Evolutionary conservation across 768 basidiomycete species (phyloP), one percentile per base, ranked within the genome.

Genomic region (Xerocomellus chrysenteron): DNA sequence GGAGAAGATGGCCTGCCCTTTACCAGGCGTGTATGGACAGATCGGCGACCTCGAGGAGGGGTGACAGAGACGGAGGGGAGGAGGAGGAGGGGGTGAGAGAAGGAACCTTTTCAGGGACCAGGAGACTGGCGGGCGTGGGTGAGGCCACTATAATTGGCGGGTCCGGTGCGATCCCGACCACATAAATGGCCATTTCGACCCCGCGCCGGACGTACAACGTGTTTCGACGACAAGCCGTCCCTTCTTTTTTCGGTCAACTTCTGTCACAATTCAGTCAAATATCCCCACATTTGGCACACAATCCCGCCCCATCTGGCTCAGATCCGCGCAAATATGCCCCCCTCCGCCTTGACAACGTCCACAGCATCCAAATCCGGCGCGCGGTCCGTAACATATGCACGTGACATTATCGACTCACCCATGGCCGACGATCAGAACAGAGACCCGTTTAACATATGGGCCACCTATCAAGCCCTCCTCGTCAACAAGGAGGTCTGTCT

Each of bases 191-290:
- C 77, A 75, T 76, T 78, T 74, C 68, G 70, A 78, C 79, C 82
- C 83, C 80, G 65, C 65, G 86, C 85, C 76, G 78, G 76, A 81
- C 82, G 80, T 81, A 80, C 84, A 86, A 88, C 86, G 86, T 88
- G 85, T 86, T 86, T 81, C 84, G 82, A 77, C 78, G 79, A 76
- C 77, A 79, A 77, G 76, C 70, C 64, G 12, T 52, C 39, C 48
- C 55, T 56, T 56, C 55, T 56, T 52, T 56, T 35, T 56, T 56
- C 50, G 55, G 55, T 52, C 45, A 65, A 50, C 55, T 62, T 66
- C 35, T 43, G 63, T 47, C 59, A 37, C 43, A 66, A 66, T 63
- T 59, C 62, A 17, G 64, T n/a, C 26, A 60, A 60, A 65, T 66
- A 46, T 45, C 28, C 2, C 40, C 42, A 10, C 5, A 19, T 68